Conservation (phyloP, 768 basidiomycete species). For the Exidia glandulosa region DNA sequence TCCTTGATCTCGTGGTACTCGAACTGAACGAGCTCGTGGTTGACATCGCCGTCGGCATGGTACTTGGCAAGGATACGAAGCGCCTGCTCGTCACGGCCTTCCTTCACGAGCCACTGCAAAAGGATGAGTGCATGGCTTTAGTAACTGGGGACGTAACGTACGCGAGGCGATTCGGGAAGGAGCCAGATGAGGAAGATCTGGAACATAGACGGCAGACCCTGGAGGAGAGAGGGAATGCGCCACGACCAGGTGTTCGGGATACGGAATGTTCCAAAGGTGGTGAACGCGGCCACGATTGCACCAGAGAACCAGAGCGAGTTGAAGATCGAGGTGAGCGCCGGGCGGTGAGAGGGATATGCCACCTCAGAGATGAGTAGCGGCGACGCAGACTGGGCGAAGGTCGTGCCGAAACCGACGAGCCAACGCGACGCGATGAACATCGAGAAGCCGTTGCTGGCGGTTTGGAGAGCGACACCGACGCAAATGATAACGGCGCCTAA, state of each 20-base stretch:
- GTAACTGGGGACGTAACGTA: not conserved
- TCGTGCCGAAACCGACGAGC: constrained; percentile 21
- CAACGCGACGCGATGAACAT: constrained; percentile 77
- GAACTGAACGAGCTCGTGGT: constrained; percentile 44
- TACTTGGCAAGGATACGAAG: constrained; percentile 65
- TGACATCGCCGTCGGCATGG: constrained; percentile 61
- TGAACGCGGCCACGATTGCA: constrained; percentile 77
- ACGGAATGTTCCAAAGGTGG: constrained; percentile 71
- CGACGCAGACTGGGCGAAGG: constrained; percentile 48
- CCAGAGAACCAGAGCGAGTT: constrained; percentile 85
- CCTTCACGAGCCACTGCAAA: constrained; percentile 60
- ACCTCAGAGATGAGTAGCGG: constrained; percentile 79
- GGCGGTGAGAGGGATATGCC: constrained; percentile 76
- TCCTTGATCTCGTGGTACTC: constrained; percentile 77
- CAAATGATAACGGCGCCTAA: constrained; percentile 65
- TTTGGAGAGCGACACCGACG: constrained; percentile 55
- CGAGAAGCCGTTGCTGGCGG: constrained; percentile 48
- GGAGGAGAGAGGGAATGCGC: constrained; percentile 70
- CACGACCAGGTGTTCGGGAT: constrained; percentile 63
- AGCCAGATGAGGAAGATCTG: constrained; percentile 59
- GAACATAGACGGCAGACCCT: constrained; percentile 55
- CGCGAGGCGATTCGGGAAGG: constrained; percentile 34
- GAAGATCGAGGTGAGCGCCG: constrained; percentile 64
- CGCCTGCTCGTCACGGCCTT: constrained; percentile 62
- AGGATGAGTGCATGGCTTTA: not conserved